Evolutionary conservation across 305 asterid species (phyloP).

Genomic region (Caryopteris hybrid): DNA sequence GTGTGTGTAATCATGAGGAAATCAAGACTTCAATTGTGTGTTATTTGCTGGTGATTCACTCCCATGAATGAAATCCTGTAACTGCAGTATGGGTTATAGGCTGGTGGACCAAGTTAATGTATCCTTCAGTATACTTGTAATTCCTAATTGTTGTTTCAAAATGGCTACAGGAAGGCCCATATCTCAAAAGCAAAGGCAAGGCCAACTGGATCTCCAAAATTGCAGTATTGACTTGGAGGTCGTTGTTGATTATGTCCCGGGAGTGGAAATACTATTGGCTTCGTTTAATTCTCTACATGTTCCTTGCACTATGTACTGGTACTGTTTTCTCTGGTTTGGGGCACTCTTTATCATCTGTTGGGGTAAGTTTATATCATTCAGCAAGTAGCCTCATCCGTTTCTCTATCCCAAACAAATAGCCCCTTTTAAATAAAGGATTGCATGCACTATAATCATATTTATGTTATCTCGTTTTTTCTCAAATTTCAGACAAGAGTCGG

Average conservation of each 20-base stretch:
- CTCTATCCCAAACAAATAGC: background rate
- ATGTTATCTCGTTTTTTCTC: too few species aligned
- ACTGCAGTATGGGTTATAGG: background rate
- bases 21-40: background rate
- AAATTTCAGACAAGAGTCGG: conserved; percentile 78
- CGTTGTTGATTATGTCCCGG: conserved; percentile 94
- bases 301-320: conserved; percentile 70
- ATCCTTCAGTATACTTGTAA: too few species aligned
- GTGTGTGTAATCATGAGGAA: background rate
- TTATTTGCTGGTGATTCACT: background rate
- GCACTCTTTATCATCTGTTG: conserved; percentile 92
- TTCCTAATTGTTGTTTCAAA: conserved; percentile 13
- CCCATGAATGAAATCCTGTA: background rate
- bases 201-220: conserved; percentile 60
- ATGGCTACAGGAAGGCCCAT: conserved; percentile 72
- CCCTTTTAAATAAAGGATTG: too few species aligned
- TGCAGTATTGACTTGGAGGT: conserved; percentile 91
- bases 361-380: conserved; percentile 46
- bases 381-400: background rate
- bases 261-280: conserved; percentile 99
- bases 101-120: too few species aligned
- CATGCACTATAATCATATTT: too few species aligned
- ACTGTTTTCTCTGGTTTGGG: conserved; percentile 89
- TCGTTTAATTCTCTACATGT: conserved; percentile 73
- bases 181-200: conserved; percentile 82